phyloP scores from a whole-genome alignment of 805 yeast species.

The Ogataea siamensis region DNA sequence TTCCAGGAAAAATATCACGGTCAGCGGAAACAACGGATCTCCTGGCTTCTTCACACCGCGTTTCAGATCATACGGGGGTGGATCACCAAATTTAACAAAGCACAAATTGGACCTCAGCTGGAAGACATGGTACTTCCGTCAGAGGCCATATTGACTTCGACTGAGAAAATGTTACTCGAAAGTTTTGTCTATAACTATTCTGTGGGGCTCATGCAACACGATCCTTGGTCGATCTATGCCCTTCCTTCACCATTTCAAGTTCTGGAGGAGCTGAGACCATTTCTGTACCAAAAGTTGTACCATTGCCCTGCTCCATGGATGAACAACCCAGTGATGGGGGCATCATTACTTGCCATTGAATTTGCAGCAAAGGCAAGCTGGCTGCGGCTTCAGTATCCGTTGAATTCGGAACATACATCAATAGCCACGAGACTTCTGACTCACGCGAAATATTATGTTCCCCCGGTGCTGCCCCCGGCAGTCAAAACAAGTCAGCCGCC shows the following conservation, averaged over 20 bases:
- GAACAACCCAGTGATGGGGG: conserved; percentile 41
- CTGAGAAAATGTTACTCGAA: too few species aligned
- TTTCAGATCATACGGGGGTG: too few species aligned
- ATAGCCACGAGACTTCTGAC: too few species aligned
- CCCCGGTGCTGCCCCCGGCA: conserved; percentile 19
- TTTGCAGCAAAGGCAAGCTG: conserved; percentile 36
- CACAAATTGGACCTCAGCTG: too few species aligned
- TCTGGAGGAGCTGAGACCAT: conserved; percentile 32
- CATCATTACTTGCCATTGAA: conserved; percentile 36
- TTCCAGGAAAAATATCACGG: too few species aligned
- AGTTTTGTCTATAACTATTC: conserved; percentile 44
- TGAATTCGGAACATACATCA: conserved; percentile 5
- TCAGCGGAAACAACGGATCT: too few species aligned
- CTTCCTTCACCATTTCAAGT: conserved; percentile 42
- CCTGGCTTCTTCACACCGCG: too few species aligned
- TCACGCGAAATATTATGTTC: conserved; percentile 19
- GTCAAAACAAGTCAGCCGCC: conserved; percentile 14
- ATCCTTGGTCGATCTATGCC: conserved; percentile 26
- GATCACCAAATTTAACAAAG: too few species aligned
- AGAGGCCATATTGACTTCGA: too few species aligned
- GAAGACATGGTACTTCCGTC: too few species aligned
- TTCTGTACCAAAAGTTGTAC: conserved; percentile 36
- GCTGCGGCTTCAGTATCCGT: conserved; percentile 26
- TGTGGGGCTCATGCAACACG: conserved; percentile 32
- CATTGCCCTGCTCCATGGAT: conserved; percentile 34